Conservation (phyloP, 164 flowering plant genomes). For the Cinnamomum micranthum region DNA sequence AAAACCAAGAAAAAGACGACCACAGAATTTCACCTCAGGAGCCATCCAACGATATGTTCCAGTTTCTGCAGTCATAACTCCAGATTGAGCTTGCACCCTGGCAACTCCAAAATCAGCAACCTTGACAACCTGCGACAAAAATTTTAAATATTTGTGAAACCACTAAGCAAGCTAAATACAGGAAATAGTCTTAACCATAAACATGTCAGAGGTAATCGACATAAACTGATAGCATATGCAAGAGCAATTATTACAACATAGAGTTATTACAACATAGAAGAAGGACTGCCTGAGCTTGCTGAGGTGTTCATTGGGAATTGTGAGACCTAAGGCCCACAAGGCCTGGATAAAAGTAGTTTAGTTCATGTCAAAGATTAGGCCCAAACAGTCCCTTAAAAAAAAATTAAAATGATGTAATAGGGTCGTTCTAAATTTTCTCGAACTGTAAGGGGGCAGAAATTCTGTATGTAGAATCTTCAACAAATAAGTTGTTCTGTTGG, state of each 20-base stretch:
- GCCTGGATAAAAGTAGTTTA: background rate
- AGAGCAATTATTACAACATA: background rate
- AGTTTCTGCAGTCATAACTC: constrained; percentile 98
- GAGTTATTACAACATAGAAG: background rate
- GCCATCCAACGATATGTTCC: constrained; percentile 99
- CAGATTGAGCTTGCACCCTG: constrained; percentile 78
- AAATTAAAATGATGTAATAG: too few relatives aligned
- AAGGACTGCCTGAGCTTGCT: background rate
- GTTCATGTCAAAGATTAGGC: background rate
- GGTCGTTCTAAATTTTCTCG: too few relatives aligned
- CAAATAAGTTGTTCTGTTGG: too few relatives aligned
- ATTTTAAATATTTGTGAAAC: background rate
- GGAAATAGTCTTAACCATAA: background rate
- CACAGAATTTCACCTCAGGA: constrained; percentile 62
- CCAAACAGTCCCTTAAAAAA: background rate
- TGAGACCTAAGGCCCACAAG: background rate
- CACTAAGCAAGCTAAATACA: background rate
- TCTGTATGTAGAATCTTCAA: too few relatives aligned
- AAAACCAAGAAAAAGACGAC: background rate
- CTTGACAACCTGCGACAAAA: constrained; percentile 68
- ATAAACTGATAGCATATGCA: background rate
- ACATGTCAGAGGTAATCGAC: background rate
- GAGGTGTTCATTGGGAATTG: background rate
- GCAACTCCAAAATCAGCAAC: constrained; percentile 99
- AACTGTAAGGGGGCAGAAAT: too few relatives aligned